phyloP scores from a whole-genome alignment of 768 basidiomycete species.

The Lactifluus echinatus region DNA sequence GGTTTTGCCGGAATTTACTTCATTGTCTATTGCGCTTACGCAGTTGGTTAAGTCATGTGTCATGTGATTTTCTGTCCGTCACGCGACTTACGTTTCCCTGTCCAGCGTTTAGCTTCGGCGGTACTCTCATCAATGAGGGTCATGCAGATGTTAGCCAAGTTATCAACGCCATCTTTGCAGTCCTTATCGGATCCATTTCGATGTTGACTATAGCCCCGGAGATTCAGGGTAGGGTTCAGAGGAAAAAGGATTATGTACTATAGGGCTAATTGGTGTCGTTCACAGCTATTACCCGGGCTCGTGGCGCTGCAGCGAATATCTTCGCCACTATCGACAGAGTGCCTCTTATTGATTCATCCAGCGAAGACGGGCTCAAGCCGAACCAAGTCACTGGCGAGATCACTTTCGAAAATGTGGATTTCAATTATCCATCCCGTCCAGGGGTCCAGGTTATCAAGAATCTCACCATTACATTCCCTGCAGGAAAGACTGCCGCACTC shows the following conservation, averaged over 20 bases:
- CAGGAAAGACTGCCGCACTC: no score
- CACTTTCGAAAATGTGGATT: slow-evolving; percentile 61
- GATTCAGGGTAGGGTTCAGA: slow-evolving; percentile 50
- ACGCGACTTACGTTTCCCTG: not conserved
- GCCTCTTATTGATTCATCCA: no score
- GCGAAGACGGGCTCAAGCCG: slow-evolving; percentile 57
- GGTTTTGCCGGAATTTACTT: slow-evolving; percentile 70
- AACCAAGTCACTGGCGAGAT: no score
- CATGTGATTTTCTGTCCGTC: slow-evolving; percentile 49
- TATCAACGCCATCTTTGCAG: slow-evolving; percentile 70
- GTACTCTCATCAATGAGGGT: slow-evolving; percentile 59
- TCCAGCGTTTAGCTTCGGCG: slow-evolving; percentile 77
- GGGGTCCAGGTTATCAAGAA: slow-evolving; percentile 71
- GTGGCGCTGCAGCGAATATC: slow-evolving; percentile 85
- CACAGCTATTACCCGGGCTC: slow-evolving; percentile 69
- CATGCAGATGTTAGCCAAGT: slow-evolving; percentile 56
- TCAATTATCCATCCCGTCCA: slow-evolving; percentile 80
- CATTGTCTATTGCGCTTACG: slow-evolving; percentile 65
- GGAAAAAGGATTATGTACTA: not conserved
- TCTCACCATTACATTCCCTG: no score
- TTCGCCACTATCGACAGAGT: slow-evolving; percentile 86
- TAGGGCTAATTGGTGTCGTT: no score
- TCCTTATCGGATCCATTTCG: slow-evolving; percentile 83
- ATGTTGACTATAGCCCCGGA: slow-evolving; percentile 76
- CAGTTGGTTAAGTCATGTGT: no score